Base-by-base conservation (phyloP, 2,329 filamentous ascomycete genomes). In the Passalora sequoiae region DNA sequence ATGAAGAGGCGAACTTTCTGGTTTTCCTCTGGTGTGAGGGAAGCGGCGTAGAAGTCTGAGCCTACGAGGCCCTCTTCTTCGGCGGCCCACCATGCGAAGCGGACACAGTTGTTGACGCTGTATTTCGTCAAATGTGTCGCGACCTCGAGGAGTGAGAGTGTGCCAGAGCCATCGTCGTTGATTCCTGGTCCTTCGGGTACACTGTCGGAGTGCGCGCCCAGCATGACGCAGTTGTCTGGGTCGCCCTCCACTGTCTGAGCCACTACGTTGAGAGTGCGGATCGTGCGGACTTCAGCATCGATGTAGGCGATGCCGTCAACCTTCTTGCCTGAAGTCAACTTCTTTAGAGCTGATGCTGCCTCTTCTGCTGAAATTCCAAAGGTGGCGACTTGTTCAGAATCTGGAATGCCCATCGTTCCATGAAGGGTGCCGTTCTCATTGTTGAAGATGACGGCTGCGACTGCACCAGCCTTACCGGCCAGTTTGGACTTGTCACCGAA, bases 401-500 rank as follows among this genome's bases (percentile, higher is more conserved):
- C 84, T 3, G 92, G 71, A 1, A 84, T 89, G 31, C 85, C 86
- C 21, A 56, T 48, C 1, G 49, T 50, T 12, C 54, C 48, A 8
- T 49, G 43, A 38, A 78, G 83, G 1, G 74, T 66, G 1, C 80
- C 78, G 52, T 73, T 66, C 2, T 80, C 78, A 53, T 81, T 83
- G 69, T 91, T 88, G 67, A 86, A 91, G 38, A 92, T 72, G n/a
- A 92, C 67, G 1, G 82, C 84, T 2, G 81, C 85, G 3, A 78
- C 63, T 4, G 86, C 86, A 15, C 85, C 84, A 1, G 83, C 83
- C 38, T 70, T 72, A 28, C 81, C 83, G 5, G 86, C 85, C 10
- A 77, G 68, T 40, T 73, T 73, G 1, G 83, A 83, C 69, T 92
- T 92, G 47, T 73, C 66, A 10, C 81, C 84, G 54, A 91, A 92